A percentile compares a stretch with the other conserved stretches of the same genome.
Evolutionary conservation across 2,329 filamentous ascomycete genomes (phyloP).

Genomic region (Teratosphaeria destructans): DNA sequence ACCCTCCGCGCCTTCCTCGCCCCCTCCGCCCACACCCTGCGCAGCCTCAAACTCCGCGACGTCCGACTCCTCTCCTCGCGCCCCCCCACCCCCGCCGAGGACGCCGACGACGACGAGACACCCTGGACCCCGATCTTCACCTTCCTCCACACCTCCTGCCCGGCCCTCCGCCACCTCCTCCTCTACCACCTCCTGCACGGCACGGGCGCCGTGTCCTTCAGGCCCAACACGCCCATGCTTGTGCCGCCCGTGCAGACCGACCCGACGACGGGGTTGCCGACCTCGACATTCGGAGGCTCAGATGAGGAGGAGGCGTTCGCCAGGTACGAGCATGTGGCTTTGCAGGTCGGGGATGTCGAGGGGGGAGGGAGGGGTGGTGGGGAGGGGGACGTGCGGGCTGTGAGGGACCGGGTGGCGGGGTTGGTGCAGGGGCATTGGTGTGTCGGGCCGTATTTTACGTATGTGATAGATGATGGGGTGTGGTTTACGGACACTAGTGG

Average conservation of each 20-base stretch:
- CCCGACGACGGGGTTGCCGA: slow-evolving; percentile 1
- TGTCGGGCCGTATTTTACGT: slow-evolving; percentile 14
- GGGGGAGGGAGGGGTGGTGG: not conserved
- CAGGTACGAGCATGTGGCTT: slow-evolving; percentile 15
- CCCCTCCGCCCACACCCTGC: slow-evolving; percentile 10
- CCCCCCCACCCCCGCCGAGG: not conserved
- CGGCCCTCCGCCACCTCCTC: slow-evolving; percentile 16
- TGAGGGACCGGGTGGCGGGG: slow-evolving; percentile 9
- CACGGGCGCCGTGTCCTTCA: slow-evolving; percentile 16
- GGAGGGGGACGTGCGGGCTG: slow-evolving; percentile 6
- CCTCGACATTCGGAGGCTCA: not conserved
- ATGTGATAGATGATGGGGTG: slow-evolving; percentile 20
- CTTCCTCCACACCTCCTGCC: slow-evolving; percentile 12
- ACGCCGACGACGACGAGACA: slow-evolving; percentile 1
- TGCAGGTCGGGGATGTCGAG: slow-evolving; percentile 7
- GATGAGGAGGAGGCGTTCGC: slow-evolving; percentile 8
- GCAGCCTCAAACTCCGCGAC: slow-evolving; percentile 22
- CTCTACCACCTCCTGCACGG: slow-evolving; percentile 20
- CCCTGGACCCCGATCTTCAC: slow-evolving; percentile 19
- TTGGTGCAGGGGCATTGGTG: slow-evolving; percentile 20
- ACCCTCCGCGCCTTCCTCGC: slow-evolving; percentile 13
- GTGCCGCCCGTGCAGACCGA: slow-evolving; percentile 1
- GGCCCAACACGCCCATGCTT: slow-evolving; percentile 6
- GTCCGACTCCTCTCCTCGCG: slow-evolving; percentile 15
- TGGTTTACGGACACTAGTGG: slow-evolving; percentile 26